Evolutionary conservation across 352 stramenopile genomes (phyloP).

Genomic region (Phytophthora fragariaefolia): DNA sequence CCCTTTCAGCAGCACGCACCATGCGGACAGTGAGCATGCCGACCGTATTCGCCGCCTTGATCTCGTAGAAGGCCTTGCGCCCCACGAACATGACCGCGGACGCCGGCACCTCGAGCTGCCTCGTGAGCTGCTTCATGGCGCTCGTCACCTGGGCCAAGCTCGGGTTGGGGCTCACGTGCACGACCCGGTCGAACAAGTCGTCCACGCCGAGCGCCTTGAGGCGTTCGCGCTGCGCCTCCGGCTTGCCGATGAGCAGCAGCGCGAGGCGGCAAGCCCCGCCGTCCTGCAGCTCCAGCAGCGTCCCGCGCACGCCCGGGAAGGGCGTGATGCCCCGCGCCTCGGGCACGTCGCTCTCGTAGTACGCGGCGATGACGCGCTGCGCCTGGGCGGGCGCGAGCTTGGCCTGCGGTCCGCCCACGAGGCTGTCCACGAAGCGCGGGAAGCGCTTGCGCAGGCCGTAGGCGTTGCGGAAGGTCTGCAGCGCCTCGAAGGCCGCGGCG

Average conservation of each 20-base stretch:
- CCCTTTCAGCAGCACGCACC: conserved; percentile 41
- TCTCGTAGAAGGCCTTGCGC: conserved; percentile 87
- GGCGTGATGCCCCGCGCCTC: conserved; percentile 73
- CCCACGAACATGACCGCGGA: conserved; percentile 87
- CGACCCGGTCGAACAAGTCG: conserved; percentile 69
- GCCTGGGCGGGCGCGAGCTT: conserved; percentile 53
- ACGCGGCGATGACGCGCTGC: conserved; percentile 69
- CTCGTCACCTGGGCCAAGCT: conserved; percentile 64
- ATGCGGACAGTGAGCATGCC: conserved; percentile 81
- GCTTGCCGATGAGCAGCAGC: conserved; percentile 78
- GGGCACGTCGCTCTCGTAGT: conserved; percentile 82
- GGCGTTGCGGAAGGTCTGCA: conserved; percentile 83
- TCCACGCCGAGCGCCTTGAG: conserved; percentile 70
- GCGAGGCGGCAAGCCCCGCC: conserved; percentile 63
- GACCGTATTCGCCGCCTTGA: conserved; percentile 84
- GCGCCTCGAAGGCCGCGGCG: conserved; percentile 65
- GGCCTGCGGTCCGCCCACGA: conserved; percentile 49
- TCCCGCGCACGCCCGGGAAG: conserved; percentile 60
- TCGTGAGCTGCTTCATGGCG: conserved; percentile 76
- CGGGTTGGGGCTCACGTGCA: conserved; percentile 74
- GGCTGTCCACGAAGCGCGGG: conserved; percentile 81
- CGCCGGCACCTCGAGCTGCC: conserved; percentile 64
- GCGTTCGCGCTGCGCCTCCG: conserved; percentile 75
- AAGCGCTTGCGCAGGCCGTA: conserved; percentile 89
- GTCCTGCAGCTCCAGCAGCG: conserved; percentile 59